Evolutionary conservation across 345 rosid species (phyloP), one percentile per base, ranked within the genome.

Genomic region (Lenwebbia sp.): DNA sequence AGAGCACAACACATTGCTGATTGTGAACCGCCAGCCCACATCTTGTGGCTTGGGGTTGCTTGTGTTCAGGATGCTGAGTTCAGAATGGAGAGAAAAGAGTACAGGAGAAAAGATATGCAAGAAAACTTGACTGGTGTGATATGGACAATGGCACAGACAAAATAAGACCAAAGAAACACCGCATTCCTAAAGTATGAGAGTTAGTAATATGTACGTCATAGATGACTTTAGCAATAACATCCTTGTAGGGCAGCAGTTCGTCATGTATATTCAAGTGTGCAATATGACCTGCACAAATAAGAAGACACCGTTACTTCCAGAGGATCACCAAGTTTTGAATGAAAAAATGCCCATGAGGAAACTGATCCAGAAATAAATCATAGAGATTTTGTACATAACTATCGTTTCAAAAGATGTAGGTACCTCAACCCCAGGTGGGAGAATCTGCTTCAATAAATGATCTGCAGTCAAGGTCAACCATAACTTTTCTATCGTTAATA

Each of bases 371-470:
- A 76, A 7, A 53, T 87, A 88, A 57, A 75, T 44, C 25, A 54
- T 82, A 53, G 57, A 74, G 85, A 86, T 86, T 86, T 54, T 89
- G 90, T 88, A 95, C 96, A 93, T 90, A 95, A 92, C 98, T 92
- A 97, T 93, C 83, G 99, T 97, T 92, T 97, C 98, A 81, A 97
- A 96, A 54, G 99, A 97, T 75, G 99, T 93, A 86, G 99, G 99
- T 53, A 96, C 94, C 89, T 96, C 99, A 56, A 94, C 93, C 86
- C 98, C 98, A 78, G 91, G 90, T 70, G 99, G 99, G 85, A 96
- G 94, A 88, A 96, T 92, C 90, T 95, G 95, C 96, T 94, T 95
- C 92, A 97, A 81, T 85, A 97, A 87, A 74, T 97, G 94, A 91
- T 97, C 99, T 97, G 92, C 84, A 86, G 90, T 76, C 82, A 84